Evolutionary conservation across 2,329 filamentous ascomycete species (phyloP).

Genomic region (Pseudogymnoascus sp.): DNA sequence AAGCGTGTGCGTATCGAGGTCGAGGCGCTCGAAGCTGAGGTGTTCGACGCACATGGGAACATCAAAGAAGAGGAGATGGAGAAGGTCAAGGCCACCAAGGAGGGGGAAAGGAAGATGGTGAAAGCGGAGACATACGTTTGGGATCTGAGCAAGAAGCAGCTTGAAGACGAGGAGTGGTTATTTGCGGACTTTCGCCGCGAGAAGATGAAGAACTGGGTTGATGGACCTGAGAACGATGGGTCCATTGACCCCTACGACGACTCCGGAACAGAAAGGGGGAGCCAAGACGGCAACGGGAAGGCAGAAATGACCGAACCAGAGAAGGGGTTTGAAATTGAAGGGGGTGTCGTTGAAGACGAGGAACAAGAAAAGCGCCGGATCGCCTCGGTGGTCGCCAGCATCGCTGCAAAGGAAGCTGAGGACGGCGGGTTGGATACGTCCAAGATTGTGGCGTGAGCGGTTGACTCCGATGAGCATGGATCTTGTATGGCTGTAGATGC

Average conservation of each 20-base stretch:
- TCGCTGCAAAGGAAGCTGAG: constrained; percentile 9
- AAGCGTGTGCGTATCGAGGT: constrained; percentile 45
- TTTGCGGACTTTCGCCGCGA: constrained; percentile 74
- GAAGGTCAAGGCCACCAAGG: constrained; percentile 13
- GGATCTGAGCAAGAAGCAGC: constrained; percentile 33
- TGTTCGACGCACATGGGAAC: constrained; percentile 23
- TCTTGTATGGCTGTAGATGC: neutral
- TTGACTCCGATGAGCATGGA: neutral
- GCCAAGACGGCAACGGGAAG: neutral
- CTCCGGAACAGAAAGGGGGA: neutral
- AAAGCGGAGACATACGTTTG: constrained; percentile 61
- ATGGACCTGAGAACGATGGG: constrained; percentile 20
- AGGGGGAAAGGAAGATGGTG: constrained; percentile 40
- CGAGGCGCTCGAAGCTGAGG: constrained; percentile 33
- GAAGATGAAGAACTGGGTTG: constrained; percentile 51
- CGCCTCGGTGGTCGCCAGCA: constrained; percentile 2
- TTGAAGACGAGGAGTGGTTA: constrained; percentile 80
- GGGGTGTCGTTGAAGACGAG: neutral
- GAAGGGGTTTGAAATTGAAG: neutral
- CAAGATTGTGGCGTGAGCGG: neutral
- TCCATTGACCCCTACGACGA: neutral
- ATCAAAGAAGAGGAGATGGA: constrained; percentile 11
- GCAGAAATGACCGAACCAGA: neutral
- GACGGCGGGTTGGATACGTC: neutral
- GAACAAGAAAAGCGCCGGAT: neutral